These are phyloP conservation scores for Mortierella alpina DNA, from an alignment of 192 early-diverging fungal species.

Conservation along the genomic window DNA sequence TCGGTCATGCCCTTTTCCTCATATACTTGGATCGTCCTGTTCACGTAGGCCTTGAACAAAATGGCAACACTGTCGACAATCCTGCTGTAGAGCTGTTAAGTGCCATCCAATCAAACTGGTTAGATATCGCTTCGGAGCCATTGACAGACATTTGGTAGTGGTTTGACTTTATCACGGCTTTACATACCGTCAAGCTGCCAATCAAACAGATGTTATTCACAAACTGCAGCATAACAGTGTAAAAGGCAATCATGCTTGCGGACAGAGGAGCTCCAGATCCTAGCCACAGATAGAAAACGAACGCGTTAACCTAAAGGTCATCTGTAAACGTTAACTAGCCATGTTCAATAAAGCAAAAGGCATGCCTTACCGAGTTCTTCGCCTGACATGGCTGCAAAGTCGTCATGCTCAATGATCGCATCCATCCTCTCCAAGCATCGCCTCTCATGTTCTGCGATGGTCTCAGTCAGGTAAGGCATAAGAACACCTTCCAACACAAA, in stretches of 20 bases:
- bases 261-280: constrained; percentile 67
- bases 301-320: background rate
- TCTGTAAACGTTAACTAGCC: too few species aligned
- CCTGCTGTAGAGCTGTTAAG: constrained; percentile 71
- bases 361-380: constrained; percentile 58
- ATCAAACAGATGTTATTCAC: constrained; percentile 77
- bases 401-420: constrained; percentile 75
- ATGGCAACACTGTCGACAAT: constrained; percentile 72
- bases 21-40: constrained; percentile 62
- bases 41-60: constrained; percentile 74
- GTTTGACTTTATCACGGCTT: background rate
- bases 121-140: background rate
- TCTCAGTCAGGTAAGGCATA: constrained; percentile 75
- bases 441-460: constrained; percentile 76
- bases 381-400: constrained; percentile 67
- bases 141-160: background rate
- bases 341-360: background rate
- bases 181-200: constrained; percentile 71
- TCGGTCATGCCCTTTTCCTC: constrained; percentile 49
- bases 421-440: constrained; percentile 71
- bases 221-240: constrained; percentile 76
- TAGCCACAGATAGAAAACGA: constrained; percentile 1
- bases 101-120: background rate
- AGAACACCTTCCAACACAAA: constrained; percentile 87
- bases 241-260: constrained; percentile 75